phyloP scores from a whole-genome alignment of 2,329 filamentous ascomycete species.

The Penicillium sp. region DNA sequence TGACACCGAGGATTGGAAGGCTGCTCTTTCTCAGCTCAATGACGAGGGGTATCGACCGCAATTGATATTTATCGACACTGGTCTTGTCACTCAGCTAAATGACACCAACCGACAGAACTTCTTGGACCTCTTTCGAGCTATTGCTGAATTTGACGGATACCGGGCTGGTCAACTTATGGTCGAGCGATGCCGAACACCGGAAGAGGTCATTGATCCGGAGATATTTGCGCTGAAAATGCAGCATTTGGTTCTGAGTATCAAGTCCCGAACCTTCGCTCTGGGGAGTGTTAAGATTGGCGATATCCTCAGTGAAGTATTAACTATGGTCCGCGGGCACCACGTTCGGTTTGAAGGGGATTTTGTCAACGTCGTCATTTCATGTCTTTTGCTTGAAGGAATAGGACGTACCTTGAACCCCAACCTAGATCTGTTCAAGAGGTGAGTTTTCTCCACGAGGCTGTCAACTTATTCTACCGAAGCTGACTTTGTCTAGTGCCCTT shows the following conservation, averaged over 20 bases:
- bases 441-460: conserved; percentile 20
- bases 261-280: conserved; percentile 79
- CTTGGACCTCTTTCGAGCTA: conserved; percentile 85
- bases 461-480: neutral
- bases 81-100: conserved; percentile 88
- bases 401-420: conserved; percentile 77
- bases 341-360: conserved; percentile 94
- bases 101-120: conserved; percentile 79
- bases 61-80: conserved; percentile 94
- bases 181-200: conserved; percentile 83
- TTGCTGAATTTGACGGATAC: conserved; percentile 95
- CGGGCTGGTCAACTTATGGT: conserved; percentile 93
- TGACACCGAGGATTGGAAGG: conserved; percentile 61
- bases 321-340: conserved; percentile 86
- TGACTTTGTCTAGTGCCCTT: conserved; percentile 53
- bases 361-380: conserved; percentile 94
- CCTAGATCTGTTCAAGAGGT: conserved; percentile 73
- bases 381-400: conserved; percentile 86
- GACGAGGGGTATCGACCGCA: conserved; percentile 84
- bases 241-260: conserved; percentile 83
- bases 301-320: conserved; percentile 78
- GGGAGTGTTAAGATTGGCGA: conserved; percentile 95
- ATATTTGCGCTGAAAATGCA: conserved; percentile 95
- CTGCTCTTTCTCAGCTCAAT: conserved; percentile 67
- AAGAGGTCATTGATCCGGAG: conserved; percentile 78